Conservation (phyloP, 208 protist species). For the Trypanosoma cruzi region DNA sequence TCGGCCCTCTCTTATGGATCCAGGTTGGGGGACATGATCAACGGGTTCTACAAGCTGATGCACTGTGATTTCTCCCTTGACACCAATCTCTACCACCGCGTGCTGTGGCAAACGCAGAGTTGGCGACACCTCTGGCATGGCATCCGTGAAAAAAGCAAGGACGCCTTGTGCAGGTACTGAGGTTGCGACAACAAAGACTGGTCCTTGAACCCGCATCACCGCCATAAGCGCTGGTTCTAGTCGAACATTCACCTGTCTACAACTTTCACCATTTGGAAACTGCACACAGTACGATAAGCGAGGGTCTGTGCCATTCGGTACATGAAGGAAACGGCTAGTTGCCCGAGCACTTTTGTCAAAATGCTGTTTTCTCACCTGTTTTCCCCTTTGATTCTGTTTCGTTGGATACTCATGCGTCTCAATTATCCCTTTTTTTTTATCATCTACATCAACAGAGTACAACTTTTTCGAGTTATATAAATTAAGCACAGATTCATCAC, state of each 20-base stretch:
- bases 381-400: not conserved
- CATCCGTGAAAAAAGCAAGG: slow-evolving; percentile 77
- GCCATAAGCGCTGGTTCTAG: slow-evolving; percentile 89
- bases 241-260: slow-evolving; percentile 81
- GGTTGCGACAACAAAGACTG: slow-evolving; percentile 79
- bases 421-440: not conserved
- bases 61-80: slow-evolving; percentile 74
- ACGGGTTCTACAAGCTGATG: slow-evolving; percentile 49
- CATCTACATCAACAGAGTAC: not conserved
- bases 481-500: slow-evolving; percentile 6
- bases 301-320: slow-evolving; percentile 47
- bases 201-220: slow-evolving; percentile 78
- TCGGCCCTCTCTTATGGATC: slow-evolving; percentile 3
- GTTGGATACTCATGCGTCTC: not conserved
- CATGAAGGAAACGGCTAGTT: slow-evolving; percentile 46
- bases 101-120: slow-evolving; percentile 61
- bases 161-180: slow-evolving; percentile 68
- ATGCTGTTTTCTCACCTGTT: not conserved
- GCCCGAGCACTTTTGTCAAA: slow-evolving; percentile 45
- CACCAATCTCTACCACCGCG: slow-evolving; percentile 78
- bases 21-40: slow-evolving; percentile 16
- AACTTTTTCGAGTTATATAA: not conserved
- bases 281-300: slow-evolving; percentile 73
- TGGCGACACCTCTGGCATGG: slow-evolving; percentile 77
- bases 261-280: slow-evolving; percentile 88